Conservation (phyloP, 768 basidiomycete genomes). For the Lentinus tigrinus region DNA sequence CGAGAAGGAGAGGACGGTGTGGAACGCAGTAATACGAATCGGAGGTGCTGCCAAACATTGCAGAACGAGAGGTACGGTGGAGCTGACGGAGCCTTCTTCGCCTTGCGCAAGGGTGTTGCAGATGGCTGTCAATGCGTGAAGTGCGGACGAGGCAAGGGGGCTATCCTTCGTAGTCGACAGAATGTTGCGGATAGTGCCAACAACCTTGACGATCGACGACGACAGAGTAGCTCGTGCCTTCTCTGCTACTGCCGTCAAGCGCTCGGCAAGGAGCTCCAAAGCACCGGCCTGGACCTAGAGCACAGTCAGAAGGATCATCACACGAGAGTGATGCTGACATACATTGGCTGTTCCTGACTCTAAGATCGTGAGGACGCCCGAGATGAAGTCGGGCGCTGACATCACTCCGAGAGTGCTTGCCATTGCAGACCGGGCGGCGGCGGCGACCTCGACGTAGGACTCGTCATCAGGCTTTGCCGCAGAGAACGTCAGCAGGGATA, state of each 20-base stretch:
- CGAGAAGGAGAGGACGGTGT: slow-evolving; percentile 61
- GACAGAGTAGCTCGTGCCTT: slow-evolving; percentile 52
- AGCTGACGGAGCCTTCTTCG: slow-evolving; percentile 66
- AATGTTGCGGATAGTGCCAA: slow-evolving; percentile 49
- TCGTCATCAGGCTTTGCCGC: slow-evolving; percentile 9
- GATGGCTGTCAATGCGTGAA: slow-evolving; percentile 60
- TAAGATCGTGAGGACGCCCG: slow-evolving; percentile 49
- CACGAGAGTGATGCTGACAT: slow-evolving; percentile 20
- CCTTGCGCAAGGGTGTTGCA: slow-evolving; percentile 54
- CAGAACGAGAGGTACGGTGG: slow-evolving; percentile 59
- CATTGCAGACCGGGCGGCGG: slow-evolving; percentile 50
- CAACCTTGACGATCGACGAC: slow-evolving; percentile 50
- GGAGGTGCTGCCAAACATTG: slow-evolving; percentile 42
- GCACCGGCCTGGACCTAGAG: slow-evolving; percentile 63
- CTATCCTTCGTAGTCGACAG: slow-evolving; percentile 43
- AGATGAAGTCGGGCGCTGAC: slow-evolving; percentile 68
- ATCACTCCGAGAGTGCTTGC: slow-evolving; percentile 59
- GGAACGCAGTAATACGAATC: slow-evolving; percentile 43
- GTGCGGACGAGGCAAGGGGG: slow-evolving; percentile 44
- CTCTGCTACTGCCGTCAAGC: slow-evolving; percentile 59
- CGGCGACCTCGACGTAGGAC: slow-evolving; percentile 38
- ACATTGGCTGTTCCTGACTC: slow-evolving; percentile 54
- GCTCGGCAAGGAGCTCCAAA: slow-evolving; percentile 65
- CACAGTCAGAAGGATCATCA: slow-evolving; percentile 2
- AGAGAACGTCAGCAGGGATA: slow-evolving; percentile 20